These are phyloP conservation scores for Fusarium albidum DNA, from an alignment of 2,329 filamentous ascomycete species.

Conservation along the genomic window DNA sequence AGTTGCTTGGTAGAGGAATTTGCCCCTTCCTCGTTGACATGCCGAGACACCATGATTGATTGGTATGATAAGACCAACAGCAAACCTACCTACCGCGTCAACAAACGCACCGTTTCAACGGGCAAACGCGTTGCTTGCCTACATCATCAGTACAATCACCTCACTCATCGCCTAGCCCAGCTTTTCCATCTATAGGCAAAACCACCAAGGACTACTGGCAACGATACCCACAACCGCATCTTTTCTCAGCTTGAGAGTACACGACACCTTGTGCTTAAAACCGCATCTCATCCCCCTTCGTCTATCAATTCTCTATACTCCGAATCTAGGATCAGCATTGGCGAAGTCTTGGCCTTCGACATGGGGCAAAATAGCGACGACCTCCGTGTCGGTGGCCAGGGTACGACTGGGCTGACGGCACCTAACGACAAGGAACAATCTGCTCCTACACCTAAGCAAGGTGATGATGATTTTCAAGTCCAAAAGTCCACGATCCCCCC, in stretches of 20 bases:
- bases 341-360: background rate
- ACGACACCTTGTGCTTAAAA: background rate
- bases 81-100: background rate
- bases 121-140: background rate
- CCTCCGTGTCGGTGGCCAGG: background rate
- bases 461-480: background rate
- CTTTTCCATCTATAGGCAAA: too few relatives aligned
- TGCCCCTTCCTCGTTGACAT: background rate
- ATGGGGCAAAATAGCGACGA: background rate
- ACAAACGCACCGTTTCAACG: background rate
- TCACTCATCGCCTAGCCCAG: too few relatives aligned
- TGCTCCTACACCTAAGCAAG: background rate
- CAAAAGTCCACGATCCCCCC: conserved; percentile 35
- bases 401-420: background rate
- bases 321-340: too few relatives aligned
- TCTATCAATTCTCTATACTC: background rate
- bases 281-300: background rate
- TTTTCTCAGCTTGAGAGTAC: background rate
- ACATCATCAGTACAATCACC: background rate
- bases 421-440: background rate
- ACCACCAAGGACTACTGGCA: too few relatives aligned
- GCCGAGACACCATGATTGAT: background rate
- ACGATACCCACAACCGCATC: background rate
- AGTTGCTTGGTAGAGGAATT: background rate
- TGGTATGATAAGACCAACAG: background rate